A percentile compares a stretch with the other conserved stretches of the same genome.
These are phyloP conservation scores for Rhododendron kiyosumense DNA, from an alignment of 148 eudicot genomes.

Conservation along the genomic window DNA sequence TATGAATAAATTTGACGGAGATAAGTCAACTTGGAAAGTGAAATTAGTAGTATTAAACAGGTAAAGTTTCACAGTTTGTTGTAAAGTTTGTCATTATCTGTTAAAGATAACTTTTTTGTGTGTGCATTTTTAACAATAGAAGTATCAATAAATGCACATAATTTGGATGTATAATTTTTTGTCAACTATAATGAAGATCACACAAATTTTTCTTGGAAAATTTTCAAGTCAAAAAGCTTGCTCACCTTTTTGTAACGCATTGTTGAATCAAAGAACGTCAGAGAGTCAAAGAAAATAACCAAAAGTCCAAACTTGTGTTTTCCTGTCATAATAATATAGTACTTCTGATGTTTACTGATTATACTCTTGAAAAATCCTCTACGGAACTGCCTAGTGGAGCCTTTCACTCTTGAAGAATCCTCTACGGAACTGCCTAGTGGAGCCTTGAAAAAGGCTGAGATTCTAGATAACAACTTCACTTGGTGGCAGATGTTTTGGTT, in stretches of 20 bases:
- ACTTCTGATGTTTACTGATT: neutral
- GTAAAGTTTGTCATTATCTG: neutral
- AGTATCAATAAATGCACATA: neutral
- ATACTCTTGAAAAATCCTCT: neutral
- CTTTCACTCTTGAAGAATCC: constrained; percentile 3
- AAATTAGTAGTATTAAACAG: neutral
- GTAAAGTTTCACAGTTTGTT: neutral
- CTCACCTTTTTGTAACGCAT: neutral
- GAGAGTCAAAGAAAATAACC: neutral
- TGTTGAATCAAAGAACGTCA: neutral
- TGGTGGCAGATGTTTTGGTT: no score
- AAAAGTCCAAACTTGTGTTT: neutral
- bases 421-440: neutral
- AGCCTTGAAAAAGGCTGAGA: neutral
- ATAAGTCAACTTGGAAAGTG: neutral
- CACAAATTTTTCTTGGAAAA: no score
- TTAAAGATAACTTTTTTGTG: neutral
- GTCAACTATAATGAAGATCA: neutral
- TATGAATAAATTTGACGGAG: neutral
- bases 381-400: neutral
- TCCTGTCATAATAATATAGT: neutral
- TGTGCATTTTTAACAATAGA: neutral
- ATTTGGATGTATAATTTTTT: neutral
- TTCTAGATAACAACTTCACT: neutral
- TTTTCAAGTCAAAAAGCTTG: no score